Percentiles rank a stretch among this genome's conserved stretches.
Conservation (phyloP, 768 basidiomycete species). For the Lentinula detonsa region DNA sequence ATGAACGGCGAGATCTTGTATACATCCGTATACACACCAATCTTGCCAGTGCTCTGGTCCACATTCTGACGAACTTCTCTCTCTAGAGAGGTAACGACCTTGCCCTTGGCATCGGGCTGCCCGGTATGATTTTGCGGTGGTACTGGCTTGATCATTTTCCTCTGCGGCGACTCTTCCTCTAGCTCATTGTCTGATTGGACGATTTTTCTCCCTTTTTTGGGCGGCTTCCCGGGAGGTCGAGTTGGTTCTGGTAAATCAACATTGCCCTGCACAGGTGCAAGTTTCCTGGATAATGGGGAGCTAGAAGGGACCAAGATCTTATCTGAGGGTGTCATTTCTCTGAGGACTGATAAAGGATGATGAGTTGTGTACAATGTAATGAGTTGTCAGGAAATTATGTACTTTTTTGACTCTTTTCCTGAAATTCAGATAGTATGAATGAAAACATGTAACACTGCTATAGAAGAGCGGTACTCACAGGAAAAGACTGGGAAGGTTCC, state of each 20-base stretch:
- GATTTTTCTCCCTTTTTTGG: background rate
- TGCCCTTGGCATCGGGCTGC: background rate
- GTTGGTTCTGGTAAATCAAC: background rate
- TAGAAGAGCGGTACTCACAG: background rate
- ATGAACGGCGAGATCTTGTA: background rate
- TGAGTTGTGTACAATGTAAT: background rate
- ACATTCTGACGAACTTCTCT: too few species aligned
- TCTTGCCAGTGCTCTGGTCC: background rate
- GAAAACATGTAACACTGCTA: too few species aligned
- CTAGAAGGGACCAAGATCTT: background rate
- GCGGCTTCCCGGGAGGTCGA: background rate
- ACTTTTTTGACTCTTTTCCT: conserved; percentile 1
- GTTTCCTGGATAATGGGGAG: background rate
- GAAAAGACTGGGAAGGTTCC: background rate
- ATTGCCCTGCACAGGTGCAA: too few species aligned
- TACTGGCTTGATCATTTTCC: background rate
- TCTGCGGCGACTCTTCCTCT: background rate
- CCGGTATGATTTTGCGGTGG: background rate
- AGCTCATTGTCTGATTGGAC: conserved; percentile 9
- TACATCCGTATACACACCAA: background rate
- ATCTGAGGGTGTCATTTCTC: background rate
- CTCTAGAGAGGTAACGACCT: background rate
- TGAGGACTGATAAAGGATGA: background rate
- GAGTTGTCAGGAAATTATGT: background rate
- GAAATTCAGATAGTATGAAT: background rate